These are phyloP conservation scores for Datisca glomerata DNA, from an alignment of 306 rosid genomes.

Conservation along the genomic window DNA sequence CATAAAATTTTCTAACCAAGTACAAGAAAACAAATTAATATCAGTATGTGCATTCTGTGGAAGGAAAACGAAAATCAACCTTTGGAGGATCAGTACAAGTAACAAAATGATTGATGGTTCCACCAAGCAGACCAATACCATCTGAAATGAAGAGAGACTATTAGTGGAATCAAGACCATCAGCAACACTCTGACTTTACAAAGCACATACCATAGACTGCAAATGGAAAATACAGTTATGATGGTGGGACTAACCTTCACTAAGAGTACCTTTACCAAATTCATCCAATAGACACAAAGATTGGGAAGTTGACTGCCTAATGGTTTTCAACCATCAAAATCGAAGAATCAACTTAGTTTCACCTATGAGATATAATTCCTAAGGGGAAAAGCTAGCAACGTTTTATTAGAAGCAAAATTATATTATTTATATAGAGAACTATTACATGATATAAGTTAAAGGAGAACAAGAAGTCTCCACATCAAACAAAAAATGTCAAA, in stretches of 20 bases:
- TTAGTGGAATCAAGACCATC: constrained; percentile 11
- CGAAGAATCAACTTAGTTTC: no score
- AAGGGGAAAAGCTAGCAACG: no score
- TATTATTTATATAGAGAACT: no score
- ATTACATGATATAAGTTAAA: no score
- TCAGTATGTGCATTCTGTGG: no score
- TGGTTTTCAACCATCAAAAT: constrained; percentile 5
- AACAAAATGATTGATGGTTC: constrained; percentile 66
- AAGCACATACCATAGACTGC: constrained; percentile 3
- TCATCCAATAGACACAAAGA: constrained; percentile 84
- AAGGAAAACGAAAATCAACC: no score
- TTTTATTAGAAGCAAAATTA: no score
- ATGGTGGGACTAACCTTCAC: constrained; percentile 66
- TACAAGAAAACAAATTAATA: no score
- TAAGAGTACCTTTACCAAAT: constrained; percentile 96
- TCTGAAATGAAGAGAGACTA: constrained; percentile 41
- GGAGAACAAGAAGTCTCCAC: no score
- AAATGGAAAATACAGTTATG: constrained; percentile 5
- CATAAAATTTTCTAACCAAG: no score
- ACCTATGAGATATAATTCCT: no score
- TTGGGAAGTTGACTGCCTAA: constrained; percentile 79
- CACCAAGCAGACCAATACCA: constrained; percentile 90
- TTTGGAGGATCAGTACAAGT: constrained; percentile 61
- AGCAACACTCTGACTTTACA: constrained; percentile 6
- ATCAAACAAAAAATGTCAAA: no score